Evolutionary conservation across 106 monocot species (phyloP).

Genomic region (Acanthochlamys bracteata): DNA sequence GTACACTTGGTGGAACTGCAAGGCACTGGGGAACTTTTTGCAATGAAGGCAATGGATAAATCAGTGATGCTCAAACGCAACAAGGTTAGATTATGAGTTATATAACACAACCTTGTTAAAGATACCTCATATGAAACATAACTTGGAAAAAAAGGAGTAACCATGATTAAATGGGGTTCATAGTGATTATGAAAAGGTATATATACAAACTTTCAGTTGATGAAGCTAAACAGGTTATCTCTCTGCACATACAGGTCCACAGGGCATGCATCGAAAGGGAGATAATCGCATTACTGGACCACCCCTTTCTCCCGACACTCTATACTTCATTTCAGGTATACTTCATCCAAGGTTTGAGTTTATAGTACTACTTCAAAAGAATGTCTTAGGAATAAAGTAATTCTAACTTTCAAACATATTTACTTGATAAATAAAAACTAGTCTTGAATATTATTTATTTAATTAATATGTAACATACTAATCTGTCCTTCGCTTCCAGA

Average conservation of each 20-base stretch:
- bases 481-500: conserved; percentile 42
- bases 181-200: too few relatives aligned
- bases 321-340: conserved; percentile 95
- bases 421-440: background rate
- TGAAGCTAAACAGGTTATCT: background rate
- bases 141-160: background rate
- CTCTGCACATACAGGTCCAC: conserved; percentile 57
- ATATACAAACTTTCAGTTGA: background rate
- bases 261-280: conserved; percentile 91
- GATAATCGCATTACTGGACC: conserved; percentile 79
- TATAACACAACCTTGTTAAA: too few relatives aligned
- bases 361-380: background rate
- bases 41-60: conserved; percentile 99
- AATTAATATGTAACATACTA: conserved; percentile 7
- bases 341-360: conserved; percentile 56
- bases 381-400: background rate
- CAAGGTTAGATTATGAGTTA: conserved; percentile 40
- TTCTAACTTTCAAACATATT: background rate
- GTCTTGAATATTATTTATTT: background rate
- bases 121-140: too few relatives aligned
- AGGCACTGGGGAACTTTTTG: conserved; percentile 80
- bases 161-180: too few relatives aligned
- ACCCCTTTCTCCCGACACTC: conserved; percentile 92
- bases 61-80: conserved; percentile 84
- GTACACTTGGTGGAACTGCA: conserved; percentile 92